A percentile compares a stretch with the other conserved stretches of the same genome.
phyloP scores from a whole-genome alignment of 805 yeast genomes.

The Ogataea parapolymorpha region DNA sequence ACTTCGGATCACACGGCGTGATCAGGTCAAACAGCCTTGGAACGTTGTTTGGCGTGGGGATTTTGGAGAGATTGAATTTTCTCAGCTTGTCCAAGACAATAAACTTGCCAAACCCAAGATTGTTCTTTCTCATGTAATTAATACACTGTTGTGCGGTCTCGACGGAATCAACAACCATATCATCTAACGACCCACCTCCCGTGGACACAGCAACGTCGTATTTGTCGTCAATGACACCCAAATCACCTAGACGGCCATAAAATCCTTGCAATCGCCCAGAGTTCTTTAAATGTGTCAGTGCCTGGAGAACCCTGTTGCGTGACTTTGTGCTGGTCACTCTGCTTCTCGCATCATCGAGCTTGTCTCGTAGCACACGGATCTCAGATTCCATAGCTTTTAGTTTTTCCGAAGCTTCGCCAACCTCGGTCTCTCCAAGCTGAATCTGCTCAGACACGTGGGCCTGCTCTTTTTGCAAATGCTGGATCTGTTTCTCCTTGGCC shows the following conservation, averaged over 20 bases:
- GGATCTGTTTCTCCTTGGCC: slow-evolving; percentile 44
- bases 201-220: slow-evolving; percentile 95
- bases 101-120: slow-evolving; percentile 86
- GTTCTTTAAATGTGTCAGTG: slow-evolving; percentile 64
- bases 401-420: slow-evolving; percentile 44
- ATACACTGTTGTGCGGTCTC: slow-evolving; percentile 62
- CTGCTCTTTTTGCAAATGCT: slow-evolving; percentile 46
- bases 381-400: slow-evolving; percentile 54
- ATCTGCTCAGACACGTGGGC: slow-evolving; percentile 52
- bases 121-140: slow-evolving; percentile 75
- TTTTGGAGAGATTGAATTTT: slow-evolving; percentile 52
- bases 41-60: slow-evolving; percentile 69
- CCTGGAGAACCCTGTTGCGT: slow-evolving; percentile 68
- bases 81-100: slow-evolving; percentile 75
- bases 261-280: slow-evolving; percentile 85
- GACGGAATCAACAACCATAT: slow-evolving; percentile 83
- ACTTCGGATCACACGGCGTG: slow-evolving; percentile 59
- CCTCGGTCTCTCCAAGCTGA: slow-evolving; percentile 54
- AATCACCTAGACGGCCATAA: slow-evolving; percentile 85
- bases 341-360: slow-evolving; percentile 61
- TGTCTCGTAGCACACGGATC: slow-evolving; percentile 54
- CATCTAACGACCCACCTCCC: slow-evolving; percentile 87
- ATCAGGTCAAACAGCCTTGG: slow-evolving; percentile 86
- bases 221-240: slow-evolving; percentile 84
- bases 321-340: slow-evolving; percentile 57